Base-by-base conservation (phyloP, 768 basidiomycete species). In the Pholiota microspora region DNA sequence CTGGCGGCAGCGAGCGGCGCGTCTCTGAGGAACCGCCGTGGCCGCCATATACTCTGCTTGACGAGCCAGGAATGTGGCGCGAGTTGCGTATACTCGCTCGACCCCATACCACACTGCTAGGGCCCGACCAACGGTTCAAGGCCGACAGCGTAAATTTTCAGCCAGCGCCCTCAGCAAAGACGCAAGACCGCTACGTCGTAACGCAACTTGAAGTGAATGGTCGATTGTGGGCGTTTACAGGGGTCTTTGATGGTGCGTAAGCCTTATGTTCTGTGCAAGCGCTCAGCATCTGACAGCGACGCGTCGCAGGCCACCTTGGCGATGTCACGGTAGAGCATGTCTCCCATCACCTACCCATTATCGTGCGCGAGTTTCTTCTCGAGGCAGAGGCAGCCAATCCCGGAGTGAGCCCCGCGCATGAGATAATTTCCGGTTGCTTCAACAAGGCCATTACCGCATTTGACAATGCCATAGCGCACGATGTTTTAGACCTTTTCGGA, bases 261-360 rank as follows among this genome's bases (percentile, higher is more conserved):
- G 3, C 18, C 27, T 16, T 24, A 16, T 35, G n/a, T 12, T 5
- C 7, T 35, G 15, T 21, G 21, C 21, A 15, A 29, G 10, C 27
- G 31, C 46, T 49, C 29, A 48, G 34, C 36, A 38, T 55, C 34
- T 54, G 32, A 53, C 53, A 51, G 46, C 46, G 36, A 46, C 18
- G 25, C 34, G 44, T 27, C 50, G 36, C 45, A 86, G 85, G 86
- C 45, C 86, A 88, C 66, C 75, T 86, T 21, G 86, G 86, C 27
- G 84, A 86, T 65, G 80, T 81, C 55, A 86, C 85, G 0, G 86
- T 86, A 13, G 83, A 82, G 58, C 84, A 87, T 59, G 85, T 86
- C 49, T 80, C 83, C 51, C 76, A 81, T 59, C 84, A 86, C 63
- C 73, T 88, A 59, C 86, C 86, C 49, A 83, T 85, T 64, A 84